phyloP scores from a whole-genome alignment of 352 stramenopile genomes.

The Globisporangium cylindrosporum region DNA sequence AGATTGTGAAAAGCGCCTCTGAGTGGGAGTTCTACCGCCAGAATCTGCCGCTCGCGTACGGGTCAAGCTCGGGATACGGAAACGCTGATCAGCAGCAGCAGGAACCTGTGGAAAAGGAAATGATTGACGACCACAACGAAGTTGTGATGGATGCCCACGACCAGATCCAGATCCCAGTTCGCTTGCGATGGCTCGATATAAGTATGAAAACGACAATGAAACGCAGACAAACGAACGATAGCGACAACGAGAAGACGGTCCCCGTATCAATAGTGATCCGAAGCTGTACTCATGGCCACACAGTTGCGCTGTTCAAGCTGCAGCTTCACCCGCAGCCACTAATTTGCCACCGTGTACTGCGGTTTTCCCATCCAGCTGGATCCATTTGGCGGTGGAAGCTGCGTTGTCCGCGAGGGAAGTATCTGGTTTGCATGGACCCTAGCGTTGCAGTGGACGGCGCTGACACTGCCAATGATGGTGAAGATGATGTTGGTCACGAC shows the following conservation, averaged over 20 bases:
- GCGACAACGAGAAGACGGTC: conserved; percentile 18
- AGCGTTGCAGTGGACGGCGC: conserved; percentile 52
- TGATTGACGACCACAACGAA: conserved; percentile 90
- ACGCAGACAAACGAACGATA: neutral
- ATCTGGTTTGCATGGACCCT: conserved; percentile 68
- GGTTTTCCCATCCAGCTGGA: conserved; percentile 52
- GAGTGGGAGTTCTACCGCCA: conserved; percentile 86
- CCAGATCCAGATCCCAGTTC: conserved; percentile 81
- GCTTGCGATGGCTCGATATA: conserved; percentile 77
- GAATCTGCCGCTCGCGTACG: conserved; percentile 55
- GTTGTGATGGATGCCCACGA: conserved; percentile 87
- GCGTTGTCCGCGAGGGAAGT: conserved; percentile 42
- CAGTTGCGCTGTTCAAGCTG: conserved; percentile 87
- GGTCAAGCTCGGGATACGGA: conserved; percentile 6
- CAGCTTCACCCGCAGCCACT: conserved; percentile 73
- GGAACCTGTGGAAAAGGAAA: conserved; percentile 82
- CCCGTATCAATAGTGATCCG: conserved; percentile 74
- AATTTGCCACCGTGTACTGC: conserved; percentile 80
- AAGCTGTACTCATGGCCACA: conserved; percentile 88
- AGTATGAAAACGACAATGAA: neutral
- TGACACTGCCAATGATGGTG: conserved; percentile 5
- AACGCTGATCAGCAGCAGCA: conserved; percentile 8
- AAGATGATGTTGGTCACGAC: conserved; percentile 16
- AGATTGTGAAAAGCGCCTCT: conserved; percentile 72
- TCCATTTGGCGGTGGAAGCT: conserved; percentile 67